Percentiles rank a stretch among this genome's conserved stretches.
Conservation (phyloP, 1,284 basidiomycete species). For the Cryptococcus amylolentus region DNA sequence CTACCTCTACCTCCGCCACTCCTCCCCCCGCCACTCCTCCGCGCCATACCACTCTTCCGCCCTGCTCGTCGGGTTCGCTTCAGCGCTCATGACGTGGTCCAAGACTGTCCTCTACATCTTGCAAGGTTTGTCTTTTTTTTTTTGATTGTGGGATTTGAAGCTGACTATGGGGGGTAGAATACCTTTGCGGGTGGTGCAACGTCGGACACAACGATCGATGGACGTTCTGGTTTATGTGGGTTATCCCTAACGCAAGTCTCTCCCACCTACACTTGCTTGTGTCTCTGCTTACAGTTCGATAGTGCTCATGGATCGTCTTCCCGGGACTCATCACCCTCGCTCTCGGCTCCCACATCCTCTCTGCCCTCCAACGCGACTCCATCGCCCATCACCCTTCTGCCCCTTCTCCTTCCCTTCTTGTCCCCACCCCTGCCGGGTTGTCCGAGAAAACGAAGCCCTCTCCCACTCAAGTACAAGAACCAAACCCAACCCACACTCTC, state of each 20-base stretch:
- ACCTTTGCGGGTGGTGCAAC: conserved; percentile 57
- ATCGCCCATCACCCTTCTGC: conserved; percentile 13
- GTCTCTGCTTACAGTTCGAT: neutral
- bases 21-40: conserved; percentile 50
- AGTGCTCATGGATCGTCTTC: conserved; percentile 36
- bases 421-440: neutral
- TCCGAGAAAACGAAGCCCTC: neutral
- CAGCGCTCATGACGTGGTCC: conserved; percentile 69
- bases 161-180: conserved; percentile 29
- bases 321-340: conserved; percentile 32
- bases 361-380: conserved; percentile 26
- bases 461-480: neutral
- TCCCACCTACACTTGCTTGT: neutral
- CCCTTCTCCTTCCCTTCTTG: conserved; percentile 13
- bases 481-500: conserved; percentile 54
- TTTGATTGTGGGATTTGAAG: neutral
- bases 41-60: conserved; percentile 30
- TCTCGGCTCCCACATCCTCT: conserved; percentile 30
- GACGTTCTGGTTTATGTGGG: conserved; percentile 61
- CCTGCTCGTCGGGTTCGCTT: conserved; percentile 69
- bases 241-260: conserved; percentile 70
- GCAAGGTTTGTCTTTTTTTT: conserved; percentile 56
- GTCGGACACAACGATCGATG: conserved; percentile 67
- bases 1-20: conserved; percentile 72
- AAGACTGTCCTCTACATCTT: conserved; percentile 81